phyloP scores from a whole-genome alignment of 768 basidiomycete species.

The Crucibulum laeve region DNA sequence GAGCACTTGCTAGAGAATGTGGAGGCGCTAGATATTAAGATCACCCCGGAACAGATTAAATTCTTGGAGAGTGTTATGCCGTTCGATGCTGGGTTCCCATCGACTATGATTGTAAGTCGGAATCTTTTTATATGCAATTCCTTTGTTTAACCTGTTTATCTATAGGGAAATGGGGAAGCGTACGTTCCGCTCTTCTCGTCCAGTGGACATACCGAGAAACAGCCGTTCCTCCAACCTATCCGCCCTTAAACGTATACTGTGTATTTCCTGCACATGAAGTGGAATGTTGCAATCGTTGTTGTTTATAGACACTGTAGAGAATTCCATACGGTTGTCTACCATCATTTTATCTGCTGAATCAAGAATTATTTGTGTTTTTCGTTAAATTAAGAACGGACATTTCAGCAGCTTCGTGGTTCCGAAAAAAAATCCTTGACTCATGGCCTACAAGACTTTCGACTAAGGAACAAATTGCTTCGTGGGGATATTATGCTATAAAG shows the following conservation, averaged over 20 bases:
- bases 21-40: constrained; percentile 38
- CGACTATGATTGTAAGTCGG: constrained; percentile 22
- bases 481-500: no score
- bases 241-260: not conserved
- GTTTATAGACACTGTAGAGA: no score
- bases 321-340: no score
- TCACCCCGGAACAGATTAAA: constrained; percentile 38
- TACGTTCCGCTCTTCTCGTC: constrained; percentile 4
- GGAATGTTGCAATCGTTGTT: no score
- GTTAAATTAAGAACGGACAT: no score
- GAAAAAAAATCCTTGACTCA: no score
- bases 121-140: not conserved
- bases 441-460: no score
- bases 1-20: constrained; percentile 47
- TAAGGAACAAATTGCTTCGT: no score
- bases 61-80: constrained; percentile 34
- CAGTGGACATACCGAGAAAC: not conserved
- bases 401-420: no score
- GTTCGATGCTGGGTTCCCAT: constrained; percentile 42
- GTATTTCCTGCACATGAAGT: no score
- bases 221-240: constrained; percentile 3
- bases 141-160: not conserved
- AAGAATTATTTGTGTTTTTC: no score
- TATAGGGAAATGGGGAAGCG: constrained; percentile 12
- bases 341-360: no score